Percentiles rank a stretch among this genome's conserved stretches.
Conservation (phyloP, 2,329 filamentous ascomycete species). For the Rhytidhysteron rufulum region DNA sequence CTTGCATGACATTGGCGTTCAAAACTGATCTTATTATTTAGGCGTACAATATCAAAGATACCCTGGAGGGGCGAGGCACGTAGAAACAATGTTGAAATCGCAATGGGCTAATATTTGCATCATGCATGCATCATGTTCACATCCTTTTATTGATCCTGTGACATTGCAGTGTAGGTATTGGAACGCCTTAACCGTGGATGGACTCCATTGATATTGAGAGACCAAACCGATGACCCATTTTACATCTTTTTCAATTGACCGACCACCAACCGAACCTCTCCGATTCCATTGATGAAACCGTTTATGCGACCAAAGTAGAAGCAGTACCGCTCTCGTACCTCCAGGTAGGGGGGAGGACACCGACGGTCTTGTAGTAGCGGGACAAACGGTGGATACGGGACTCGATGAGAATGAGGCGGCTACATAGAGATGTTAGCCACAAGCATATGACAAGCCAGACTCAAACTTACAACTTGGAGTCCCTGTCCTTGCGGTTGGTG, state of each 20-base stretch:
- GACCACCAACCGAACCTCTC: too few relatives aligned
- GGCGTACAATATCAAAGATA: not conserved
- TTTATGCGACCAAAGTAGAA: slow-evolving; percentile 16
- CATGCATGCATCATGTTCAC: not conserved
- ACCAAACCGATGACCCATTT: too few relatives aligned
- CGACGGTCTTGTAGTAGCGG: slow-evolving; percentile 98
- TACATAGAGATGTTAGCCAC: not conserved
- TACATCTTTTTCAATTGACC: too few relatives aligned
- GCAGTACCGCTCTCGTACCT: slow-evolving; percentile 98
- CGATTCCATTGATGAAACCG: too few relatives aligned
- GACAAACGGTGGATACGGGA: slow-evolving; percentile 99
- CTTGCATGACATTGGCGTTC: slow-evolving; percentile 11
- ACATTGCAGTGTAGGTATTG: not conserved
- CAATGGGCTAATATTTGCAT: not conserved
- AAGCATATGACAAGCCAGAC: slow-evolving; percentile 5
- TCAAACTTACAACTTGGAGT: slow-evolving; percentile 78
- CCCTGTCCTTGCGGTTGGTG: slow-evolving; percentile 99
- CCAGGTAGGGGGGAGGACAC: slow-evolving; percentile 85
- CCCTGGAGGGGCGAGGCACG: slow-evolving; percentile 58
- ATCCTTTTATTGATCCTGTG: not conserved
- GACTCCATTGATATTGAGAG: too few relatives aligned
- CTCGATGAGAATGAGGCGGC: slow-evolving; percentile 99
- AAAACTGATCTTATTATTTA: not conserved
- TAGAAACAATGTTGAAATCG: too few relatives aligned
- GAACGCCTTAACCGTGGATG: not conserved